These are phyloP conservation scores for Adansonia rubrostipa DNA, from an alignment of 441 rosid genomes.

Conservation along the genomic window DNA sequence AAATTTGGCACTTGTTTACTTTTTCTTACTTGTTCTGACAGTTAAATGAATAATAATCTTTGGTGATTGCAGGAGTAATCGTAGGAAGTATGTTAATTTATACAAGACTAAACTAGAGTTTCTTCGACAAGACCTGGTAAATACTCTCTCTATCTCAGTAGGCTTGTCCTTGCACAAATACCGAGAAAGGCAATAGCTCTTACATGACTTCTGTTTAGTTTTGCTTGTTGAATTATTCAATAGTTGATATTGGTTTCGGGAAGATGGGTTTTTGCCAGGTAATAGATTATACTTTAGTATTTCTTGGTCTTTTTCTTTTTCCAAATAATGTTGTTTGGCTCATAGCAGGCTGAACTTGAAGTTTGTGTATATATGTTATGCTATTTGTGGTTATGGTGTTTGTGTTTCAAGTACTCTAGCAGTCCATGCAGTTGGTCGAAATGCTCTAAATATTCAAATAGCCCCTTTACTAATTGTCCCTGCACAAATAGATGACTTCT, in stretches of 20 bases:
- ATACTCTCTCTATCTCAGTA: constrained; percentile 13
- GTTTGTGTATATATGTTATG: constrained; percentile 3
- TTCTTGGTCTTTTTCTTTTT: neutral
- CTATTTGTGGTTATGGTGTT: constrained; percentile 14
- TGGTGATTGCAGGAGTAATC: constrained; percentile 59
- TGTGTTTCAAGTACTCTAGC: neutral
- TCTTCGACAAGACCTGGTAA: constrained; percentile 81
- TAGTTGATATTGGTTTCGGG: neutral
- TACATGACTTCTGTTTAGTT: neutral
- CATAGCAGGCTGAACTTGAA: constrained; percentile 6
- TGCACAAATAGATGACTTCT: too few relatives aligned
- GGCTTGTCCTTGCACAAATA: constrained; percentile 12
- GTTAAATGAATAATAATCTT: constrained; percentile 1
- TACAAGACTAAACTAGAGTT: constrained; percentile 80
- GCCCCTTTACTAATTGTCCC: too few relatives aligned
- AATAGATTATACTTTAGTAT: neutral
- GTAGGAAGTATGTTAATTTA: constrained; percentile 72
- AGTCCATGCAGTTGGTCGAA: neutral
- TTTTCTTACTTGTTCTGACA: constrained; percentile 24
- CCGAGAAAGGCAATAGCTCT: neutral
- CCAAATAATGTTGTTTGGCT: neutral
- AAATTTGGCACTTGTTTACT: constrained; percentile 4
- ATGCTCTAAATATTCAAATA: neutral
- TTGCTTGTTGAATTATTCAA: constrained; percentile 14
- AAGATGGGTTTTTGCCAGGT: neutral